Percentiles rank a stretch among this genome's conserved stretches.
Evolutionary conservation across 371 early-diverging fungal genomes (phyloP).

Genomic region (Batrachochytrium dendrobatidis): DNA sequence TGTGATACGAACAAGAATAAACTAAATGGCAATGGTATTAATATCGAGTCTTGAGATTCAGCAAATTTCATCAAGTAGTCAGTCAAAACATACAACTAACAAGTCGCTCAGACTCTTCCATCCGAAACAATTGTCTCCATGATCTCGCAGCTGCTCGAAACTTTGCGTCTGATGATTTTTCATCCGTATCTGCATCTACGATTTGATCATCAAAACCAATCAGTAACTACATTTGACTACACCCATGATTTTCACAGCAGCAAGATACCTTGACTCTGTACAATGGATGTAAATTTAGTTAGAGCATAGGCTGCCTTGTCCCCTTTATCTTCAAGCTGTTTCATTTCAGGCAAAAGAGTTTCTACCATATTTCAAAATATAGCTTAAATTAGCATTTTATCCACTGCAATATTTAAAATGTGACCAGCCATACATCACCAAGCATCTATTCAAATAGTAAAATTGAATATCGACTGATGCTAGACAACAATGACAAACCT

Average conservation of each 20-base stretch:
- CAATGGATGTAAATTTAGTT: slow-evolving; percentile 83
- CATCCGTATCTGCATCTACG: slow-evolving; percentile 61
- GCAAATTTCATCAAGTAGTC: neutral
- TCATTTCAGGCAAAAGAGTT: slow-evolving; percentile 59
- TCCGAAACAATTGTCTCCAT: slow-evolving; percentile 83
- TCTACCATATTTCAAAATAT: slow-evolving; percentile 27
- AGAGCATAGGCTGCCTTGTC: slow-evolving; percentile 80
- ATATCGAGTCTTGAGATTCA: neutral
- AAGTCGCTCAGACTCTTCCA: slow-evolving; percentile 73
- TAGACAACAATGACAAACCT: no score
- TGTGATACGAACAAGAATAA: slow-evolving; percentile 86
- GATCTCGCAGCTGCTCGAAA: slow-evolving; percentile 81
- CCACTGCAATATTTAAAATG: neutral
- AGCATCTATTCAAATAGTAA: slow-evolving; percentile 50
- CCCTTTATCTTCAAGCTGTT: slow-evolving; percentile 61
- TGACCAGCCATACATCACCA: slow-evolving; percentile 38
- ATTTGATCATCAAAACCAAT: neutral
- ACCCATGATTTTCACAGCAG: neutral
- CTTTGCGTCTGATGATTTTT: slow-evolving; percentile 73
- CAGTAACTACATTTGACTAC: neutral
- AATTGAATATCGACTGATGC: no score
- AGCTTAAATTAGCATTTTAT: neutral
- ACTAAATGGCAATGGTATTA: slow-evolving; percentile 36
- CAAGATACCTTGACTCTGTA: slow-evolving; percentile 63
- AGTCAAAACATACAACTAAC: slow-evolving; percentile 62